Evolutionary conservation across 352 stramenopile species (phyloP).

Genomic region (Globisporangium nagaii): DNA sequence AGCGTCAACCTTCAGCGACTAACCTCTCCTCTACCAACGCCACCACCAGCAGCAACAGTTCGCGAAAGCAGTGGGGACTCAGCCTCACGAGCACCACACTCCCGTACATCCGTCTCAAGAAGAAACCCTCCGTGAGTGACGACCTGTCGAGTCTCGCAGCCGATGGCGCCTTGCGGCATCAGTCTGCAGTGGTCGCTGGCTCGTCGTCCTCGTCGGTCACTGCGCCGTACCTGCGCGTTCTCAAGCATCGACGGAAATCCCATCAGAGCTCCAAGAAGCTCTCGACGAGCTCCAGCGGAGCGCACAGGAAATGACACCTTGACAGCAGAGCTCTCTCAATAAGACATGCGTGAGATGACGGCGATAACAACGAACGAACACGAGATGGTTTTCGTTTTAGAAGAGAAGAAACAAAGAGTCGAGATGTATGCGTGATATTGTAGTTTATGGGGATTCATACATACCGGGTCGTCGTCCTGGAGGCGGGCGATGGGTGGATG

Average conservation of each 20-base stretch:
- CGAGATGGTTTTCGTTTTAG: no score
- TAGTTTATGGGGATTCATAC: no score
- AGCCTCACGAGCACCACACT: constrained; percentile 52
- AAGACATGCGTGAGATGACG: neutral
- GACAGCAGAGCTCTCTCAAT: neutral
- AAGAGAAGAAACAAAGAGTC: no score
- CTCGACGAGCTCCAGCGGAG: constrained; percentile 6
- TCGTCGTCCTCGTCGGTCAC: constrained; percentile 15
- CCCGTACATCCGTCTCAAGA: constrained; percentile 68
- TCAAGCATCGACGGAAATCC: constrained; percentile 53
- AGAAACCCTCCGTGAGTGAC: constrained; percentile 33
- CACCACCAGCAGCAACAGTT: neutral
- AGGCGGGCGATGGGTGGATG: no score
- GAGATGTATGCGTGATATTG: no score
- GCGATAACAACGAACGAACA: neutral
- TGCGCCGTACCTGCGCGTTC: constrained; percentile 67
- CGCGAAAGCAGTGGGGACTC: constrained; percentile 45
- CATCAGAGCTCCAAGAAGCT: constrained; percentile 8
- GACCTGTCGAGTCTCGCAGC: constrained; percentile 2
- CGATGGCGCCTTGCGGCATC: neutral
- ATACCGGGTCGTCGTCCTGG: no score
- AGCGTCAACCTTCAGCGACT: neutral
- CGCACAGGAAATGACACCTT: neutral
- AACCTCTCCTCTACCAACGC: no score
- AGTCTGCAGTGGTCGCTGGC: neutral